These are phyloP conservation scores for Fonsecaea monophora DNA, from an alignment of 2,329 filamentous ascomycete species.

Conservation along the genomic window DNA sequence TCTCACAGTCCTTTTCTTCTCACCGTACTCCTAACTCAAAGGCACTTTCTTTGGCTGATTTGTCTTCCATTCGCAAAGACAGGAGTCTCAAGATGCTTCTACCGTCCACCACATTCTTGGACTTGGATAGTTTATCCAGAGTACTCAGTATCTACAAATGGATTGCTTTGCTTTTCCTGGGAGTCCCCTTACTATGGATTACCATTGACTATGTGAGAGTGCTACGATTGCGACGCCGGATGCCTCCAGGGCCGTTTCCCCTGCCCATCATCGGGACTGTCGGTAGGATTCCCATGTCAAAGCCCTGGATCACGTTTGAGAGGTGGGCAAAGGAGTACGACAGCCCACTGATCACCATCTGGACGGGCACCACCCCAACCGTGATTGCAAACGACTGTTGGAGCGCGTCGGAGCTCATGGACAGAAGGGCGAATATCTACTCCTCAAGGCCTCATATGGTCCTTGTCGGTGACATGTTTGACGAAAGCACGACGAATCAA, in stretches of 20 bases:
- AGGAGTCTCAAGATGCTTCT: too few species aligned
- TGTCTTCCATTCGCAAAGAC: too few species aligned
- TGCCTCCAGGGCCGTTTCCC: constrained; percentile 63
- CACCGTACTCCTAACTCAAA: too few species aligned
- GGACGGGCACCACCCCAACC: constrained; percentile 54
- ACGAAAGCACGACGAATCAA: constrained; percentile 50
- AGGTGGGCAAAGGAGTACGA: constrained; percentile 58
- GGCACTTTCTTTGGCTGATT: too few species aligned
- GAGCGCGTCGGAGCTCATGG: constrained; percentile 43
- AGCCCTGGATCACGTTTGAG: constrained; percentile 66
- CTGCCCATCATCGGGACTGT: constrained; percentile 64
- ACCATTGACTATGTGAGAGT: constrained; percentile 40
- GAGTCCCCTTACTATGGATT: too few species aligned
- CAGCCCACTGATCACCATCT: constrained; percentile 61
- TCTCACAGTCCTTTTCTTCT: too few species aligned
- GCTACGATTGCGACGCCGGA: constrained; percentile 38
- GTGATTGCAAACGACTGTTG: constrained; percentile 47
- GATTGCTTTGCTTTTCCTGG: too few species aligned
- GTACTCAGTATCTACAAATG: too few species aligned
- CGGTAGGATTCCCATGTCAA: constrained; percentile 59
- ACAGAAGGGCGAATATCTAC: constrained; percentile 46
- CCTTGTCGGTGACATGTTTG: constrained; percentile 42
- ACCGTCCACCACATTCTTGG: too few species aligned
- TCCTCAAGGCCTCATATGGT: constrained; percentile 43
- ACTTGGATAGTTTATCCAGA: too few species aligned